Base-by-base conservation (phyloP, 2,329 filamentous ascomycete genomes). In the Cytospora piceae region DNA sequence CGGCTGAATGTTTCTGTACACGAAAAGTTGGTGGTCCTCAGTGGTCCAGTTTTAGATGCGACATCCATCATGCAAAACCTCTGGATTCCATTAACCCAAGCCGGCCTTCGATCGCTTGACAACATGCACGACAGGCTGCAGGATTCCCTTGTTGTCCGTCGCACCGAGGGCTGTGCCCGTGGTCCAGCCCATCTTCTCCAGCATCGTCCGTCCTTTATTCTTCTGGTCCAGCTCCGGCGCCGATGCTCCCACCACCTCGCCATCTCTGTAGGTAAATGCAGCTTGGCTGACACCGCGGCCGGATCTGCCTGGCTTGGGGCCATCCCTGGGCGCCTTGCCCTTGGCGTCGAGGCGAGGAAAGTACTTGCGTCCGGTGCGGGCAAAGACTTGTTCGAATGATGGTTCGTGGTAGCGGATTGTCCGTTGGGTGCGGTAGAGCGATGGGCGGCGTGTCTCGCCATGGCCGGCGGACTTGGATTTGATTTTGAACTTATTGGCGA, bases 151-250 rank as follows among this genome's bases (percentile, higher is more conserved):
- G 76, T 96, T 97, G 69, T 96, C 88, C 1, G 82, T 74, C 14
- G 91, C 87, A 61, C 95, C 95, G 0, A 99, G 83, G 1, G 91
- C 91, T 73, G 90, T 96, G 6, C 95, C 95, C 61, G 84, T 90
- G 68, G 86, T 91, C 94, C 95, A 99, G 4, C 95, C 95, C 95
- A 98, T 98, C 79, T 95, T 98, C 79, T 96, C 93, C 69, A 99
- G 79, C 87, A 99, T 91, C 3, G 88, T 87, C 59, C 93, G 86
- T 14, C 95, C 95, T 70, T 87, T 92, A 75, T 97, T 98, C 61
- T 90, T 91, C 5, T 82, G 81, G 1, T 92, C 91, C 37, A 99
- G 83, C 75, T 97, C 94, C 14, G 93, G 91, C 1, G 94, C 94
- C 57, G 88, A 87, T 1, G 86, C 92, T 57, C 94, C 95, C 2